phyloP scores from a whole-genome alignment of 1,284 basidiomycete species.

The Hymenochaete sp. region DNA sequence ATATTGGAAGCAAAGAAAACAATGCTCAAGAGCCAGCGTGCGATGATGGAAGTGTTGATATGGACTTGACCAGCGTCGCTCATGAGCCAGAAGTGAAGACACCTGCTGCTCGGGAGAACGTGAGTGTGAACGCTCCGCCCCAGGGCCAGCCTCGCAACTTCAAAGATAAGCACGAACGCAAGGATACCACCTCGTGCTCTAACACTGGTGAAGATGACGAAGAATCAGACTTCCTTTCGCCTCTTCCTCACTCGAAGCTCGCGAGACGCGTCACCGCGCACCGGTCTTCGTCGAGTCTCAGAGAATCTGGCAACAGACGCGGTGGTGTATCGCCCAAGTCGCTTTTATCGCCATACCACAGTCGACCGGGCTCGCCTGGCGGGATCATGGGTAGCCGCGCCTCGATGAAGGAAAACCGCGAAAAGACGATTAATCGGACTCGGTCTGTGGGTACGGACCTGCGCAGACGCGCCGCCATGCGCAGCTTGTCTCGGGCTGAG shows the following conservation, averaged over 20 bases:
- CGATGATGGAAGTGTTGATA: slow-evolving; percentile 11
- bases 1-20: neutral
- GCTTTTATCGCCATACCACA: slow-evolving; percentile 30
- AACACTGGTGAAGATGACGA: too few species aligned
- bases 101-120: slow-evolving; percentile 10
- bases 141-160: too few species aligned
- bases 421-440: slow-evolving; percentile 26
- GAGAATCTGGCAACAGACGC: slow-evolving; percentile 33
- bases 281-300: slow-evolving; percentile 25
- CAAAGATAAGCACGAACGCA: neutral
- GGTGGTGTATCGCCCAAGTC: slow-evolving; percentile 2
- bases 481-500: slow-evolving; percentile 14
- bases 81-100: slow-evolving; percentile 10
- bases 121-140: neutral
- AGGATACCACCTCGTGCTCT: slow-evolving; percentile 1
- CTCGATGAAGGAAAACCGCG: slow-evolving; percentile 17
- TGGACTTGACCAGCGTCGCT: slow-evolving; percentile 13
- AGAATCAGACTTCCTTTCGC: slow-evolving; percentile 28
- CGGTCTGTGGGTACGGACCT: slow-evolving; percentile 23
- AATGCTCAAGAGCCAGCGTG: neutral
- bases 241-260: slow-evolving; percentile 30
- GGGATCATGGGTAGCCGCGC: neutral
- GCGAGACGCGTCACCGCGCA: slow-evolving; percentile 15
- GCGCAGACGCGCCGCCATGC: slow-evolving; percentile 15
- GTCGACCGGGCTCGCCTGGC: slow-evolving; percentile 38